Evolutionary conservation across 2,329 filamentous ascomycete species (phyloP), one percentile per base, ranked within the genome.

Genomic region (Paracorniculantispora psalliotae): DNA sequence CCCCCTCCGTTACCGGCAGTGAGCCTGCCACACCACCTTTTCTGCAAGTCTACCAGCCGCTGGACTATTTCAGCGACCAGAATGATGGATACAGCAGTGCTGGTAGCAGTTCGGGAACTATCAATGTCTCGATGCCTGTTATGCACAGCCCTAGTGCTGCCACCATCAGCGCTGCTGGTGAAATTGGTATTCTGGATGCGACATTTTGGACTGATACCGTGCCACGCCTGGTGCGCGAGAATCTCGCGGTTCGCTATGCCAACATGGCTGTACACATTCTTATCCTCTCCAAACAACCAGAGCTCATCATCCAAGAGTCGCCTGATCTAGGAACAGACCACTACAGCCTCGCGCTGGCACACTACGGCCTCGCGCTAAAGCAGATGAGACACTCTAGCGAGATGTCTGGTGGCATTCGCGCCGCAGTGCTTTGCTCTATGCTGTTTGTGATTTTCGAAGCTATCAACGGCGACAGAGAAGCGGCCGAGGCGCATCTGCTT

Each of bases 371-470:
- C 1, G 73, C 73, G 1, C 61, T 74, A 7, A 65, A 66, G 19
- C 66, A 69, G 17, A 62, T 71, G 15, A 62, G 67, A 2, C 63
- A 65, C 12, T 59, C 67, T 1, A 63, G 59, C 8, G 52, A 61
- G 2, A 56, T 58, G 6, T 17, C 43, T 7, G 62, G 59, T 5
- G 64, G 63, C 28, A 61, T 70, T 2, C 63, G 64, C 12, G 66
- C 69, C 2, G 70, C 71, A 1, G 67, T 74, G 10, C 53, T 75
- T 3, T 71, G 71, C 58, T 74, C 69, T 56, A 66, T 75, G 50
- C 68, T 75, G 44, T 75, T 75, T 62, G 67, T 71, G 57, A 67
- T 72, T 54, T 74, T 75, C 54, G 73, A 75, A 57, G 66, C 68
- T 2, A 57, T 74, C 41, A 73, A 76, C 60, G 71, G 70, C 23